Evolutionary conservation across 2,329 filamentous ascomycete genomes (phyloP).

Genomic region (Cercospora sojina): DNA sequence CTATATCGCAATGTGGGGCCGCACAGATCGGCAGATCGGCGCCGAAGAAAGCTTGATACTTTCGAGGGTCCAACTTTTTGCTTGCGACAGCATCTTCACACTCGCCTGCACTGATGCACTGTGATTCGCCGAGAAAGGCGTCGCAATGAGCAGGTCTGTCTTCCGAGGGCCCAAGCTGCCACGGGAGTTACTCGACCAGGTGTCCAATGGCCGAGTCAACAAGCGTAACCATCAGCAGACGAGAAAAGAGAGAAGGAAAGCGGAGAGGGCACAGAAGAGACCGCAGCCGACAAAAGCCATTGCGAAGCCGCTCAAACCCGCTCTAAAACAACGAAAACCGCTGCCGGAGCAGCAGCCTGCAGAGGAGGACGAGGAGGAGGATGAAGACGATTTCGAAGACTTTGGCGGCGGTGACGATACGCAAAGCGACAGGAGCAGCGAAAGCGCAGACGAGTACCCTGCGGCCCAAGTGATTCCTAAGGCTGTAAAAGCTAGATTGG

Average conservation of each 20-base stretch:
- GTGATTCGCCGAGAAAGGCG: background rate
- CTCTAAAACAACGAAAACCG: slow-evolving; percentile 8
- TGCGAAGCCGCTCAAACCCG: background rate
- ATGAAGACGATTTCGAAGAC: slow-evolving; percentile 35
- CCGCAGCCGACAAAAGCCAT: slow-evolving; percentile 8
- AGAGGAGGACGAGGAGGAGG: slow-evolving; percentile 19
- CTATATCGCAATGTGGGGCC: slow-evolving; percentile 8
- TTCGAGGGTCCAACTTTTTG: background rate
- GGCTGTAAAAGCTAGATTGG: slow-evolving; percentile 55
- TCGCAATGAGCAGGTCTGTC: slow-evolving; percentile 29
- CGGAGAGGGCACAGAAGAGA: slow-evolving; percentile 63
- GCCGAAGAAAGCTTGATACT: slow-evolving; percentile 7
- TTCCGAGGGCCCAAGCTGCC: slow-evolving; percentile 47
- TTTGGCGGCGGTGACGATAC: slow-evolving; percentile 35
- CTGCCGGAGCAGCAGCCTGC: slow-evolving; percentile 4
- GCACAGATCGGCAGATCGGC: slow-evolving; percentile 4
- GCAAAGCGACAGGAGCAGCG: background rate
- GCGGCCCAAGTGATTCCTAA: slow-evolving; percentile 18
- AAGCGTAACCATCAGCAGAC: slow-evolving; percentile 25
- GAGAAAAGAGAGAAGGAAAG: slow-evolving; percentile 57
- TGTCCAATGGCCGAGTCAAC: slow-evolving; percentile 33
- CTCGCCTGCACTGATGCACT: background rate
- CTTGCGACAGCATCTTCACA: background rate
- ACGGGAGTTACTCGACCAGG: slow-evolving; percentile 46
- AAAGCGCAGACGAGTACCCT: slow-evolving; percentile 20